Base-by-base conservation (phyloP, 768 basidiomycete species). In the Obba rivulosa region DNA sequence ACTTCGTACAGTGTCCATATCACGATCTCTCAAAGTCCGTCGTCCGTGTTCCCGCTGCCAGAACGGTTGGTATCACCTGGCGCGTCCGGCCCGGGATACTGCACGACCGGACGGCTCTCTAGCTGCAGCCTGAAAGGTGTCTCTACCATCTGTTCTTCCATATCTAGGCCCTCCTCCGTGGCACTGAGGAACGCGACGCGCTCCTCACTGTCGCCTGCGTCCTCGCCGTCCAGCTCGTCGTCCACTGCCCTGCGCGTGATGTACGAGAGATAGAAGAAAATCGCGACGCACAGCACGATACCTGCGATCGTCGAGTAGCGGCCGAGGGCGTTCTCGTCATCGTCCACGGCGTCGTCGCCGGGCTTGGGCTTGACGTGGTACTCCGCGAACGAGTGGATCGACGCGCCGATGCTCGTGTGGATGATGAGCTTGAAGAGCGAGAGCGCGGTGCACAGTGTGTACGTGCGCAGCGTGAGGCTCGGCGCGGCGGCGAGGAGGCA, bases 381-480 rank as follows among this genome's bases (percentile, higher is more conserved):
- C 56, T 79, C 78, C 60, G 80, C 77, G 67, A 92, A 92, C n/a
- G 85, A 88, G 57, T 84, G 84, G 60, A 93, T 87, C 20, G 85
- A 85, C 25, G 82, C 80, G 36, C 93, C 93, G 58, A 95, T 78
- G 56, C 81, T 85, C 34, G 92, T 94, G 71, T 95, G 92, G 42
- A 94, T 77, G 66, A 91, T 83, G 57, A 94, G 80, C 66, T 96
- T 95, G 80, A 90, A 80, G 46, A 94, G 75, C 48, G 87, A 86
- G 46, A 92, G 73, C 13, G 83, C 84, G 20, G 93, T 92, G 72
- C 87, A 85, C 43, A 79, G 62, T 35, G 81, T 79, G 71, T 92
- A 92, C 21, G 87, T 90, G 54, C 75, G 74, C 54, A 93, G 73
- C 4, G 83, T 84, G 56, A 94, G 80, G 5, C 85, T 81, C 25